Percentiles rank a stretch among this genome's conserved stretches.
Conservation (phyloP, 352 stramenopile genomes). For the Globisporangium recalcitrans region DNA sequence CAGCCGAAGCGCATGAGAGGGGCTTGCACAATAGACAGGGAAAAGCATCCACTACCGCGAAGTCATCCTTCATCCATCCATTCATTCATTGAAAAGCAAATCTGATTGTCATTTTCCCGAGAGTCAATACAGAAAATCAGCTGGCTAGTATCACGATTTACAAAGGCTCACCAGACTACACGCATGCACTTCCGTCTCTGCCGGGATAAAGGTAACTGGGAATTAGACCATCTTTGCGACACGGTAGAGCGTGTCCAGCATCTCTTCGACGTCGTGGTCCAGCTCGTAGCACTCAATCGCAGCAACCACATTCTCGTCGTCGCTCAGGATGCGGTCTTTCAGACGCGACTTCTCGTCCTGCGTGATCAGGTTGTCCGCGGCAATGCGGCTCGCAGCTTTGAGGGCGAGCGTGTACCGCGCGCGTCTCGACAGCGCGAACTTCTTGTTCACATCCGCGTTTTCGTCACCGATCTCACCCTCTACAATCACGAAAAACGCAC, state of each 20-base stretch:
- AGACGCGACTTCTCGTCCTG: slow-evolving; percentile 68
- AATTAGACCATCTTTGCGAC: slow-evolving; percentile 50
- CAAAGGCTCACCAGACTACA: not conserved
- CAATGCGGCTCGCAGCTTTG: slow-evolving; percentile 70
- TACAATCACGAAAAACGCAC: slow-evolving; percentile 12
- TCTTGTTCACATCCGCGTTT: slow-evolving; percentile 28
- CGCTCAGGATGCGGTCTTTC: slow-evolving; percentile 80
- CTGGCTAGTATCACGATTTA: not conserved
- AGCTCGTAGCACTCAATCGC: slow-evolving; percentile 79
- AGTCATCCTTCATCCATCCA: not conserved
- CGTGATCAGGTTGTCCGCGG: slow-evolving; percentile 78
- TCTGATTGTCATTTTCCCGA: not conserved
- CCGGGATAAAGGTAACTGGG: not conserved
- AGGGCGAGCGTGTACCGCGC: slow-evolving; percentile 76
- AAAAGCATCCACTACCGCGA: not conserved
- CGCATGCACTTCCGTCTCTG: not conserved
- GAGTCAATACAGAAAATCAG: not conserved
- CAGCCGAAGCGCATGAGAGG: not conserved
- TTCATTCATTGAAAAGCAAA: not conserved
- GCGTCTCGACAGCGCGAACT: slow-evolving; percentile 47
- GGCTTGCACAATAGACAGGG: slow-evolving; percentile 1
- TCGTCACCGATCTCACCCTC: slow-evolving; percentile 62
- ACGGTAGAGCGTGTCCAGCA: slow-evolving; percentile 80
- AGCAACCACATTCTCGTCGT: slow-evolving; percentile 70
- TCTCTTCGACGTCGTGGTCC: slow-evolving; percentile 80